phyloP scores from a whole-genome alignment of 768 basidiomycete species.

The Boletus barrowsii region DNA sequence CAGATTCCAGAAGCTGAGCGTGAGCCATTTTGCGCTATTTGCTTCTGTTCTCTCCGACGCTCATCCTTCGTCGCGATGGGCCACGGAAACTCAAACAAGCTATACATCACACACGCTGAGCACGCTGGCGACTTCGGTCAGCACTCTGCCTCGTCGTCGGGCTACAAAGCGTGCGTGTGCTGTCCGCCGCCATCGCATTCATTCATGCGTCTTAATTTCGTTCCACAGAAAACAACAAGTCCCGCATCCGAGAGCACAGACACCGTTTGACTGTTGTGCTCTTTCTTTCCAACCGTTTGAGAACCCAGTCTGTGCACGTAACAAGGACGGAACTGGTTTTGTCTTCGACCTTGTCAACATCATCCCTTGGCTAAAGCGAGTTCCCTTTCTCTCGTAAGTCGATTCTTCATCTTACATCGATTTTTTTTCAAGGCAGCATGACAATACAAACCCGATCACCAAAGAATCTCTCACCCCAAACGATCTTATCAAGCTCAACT shows the following conservation, averaged over 20 bases:
- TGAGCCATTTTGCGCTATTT: constrained; percentile 2
- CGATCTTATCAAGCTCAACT: constrained; percentile 77
- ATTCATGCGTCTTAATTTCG: constrained; percentile 6
- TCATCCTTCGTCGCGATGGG: constrained; percentile 48
- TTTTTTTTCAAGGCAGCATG: constrained; percentile 59
- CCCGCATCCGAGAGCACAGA: constrained; percentile 59
- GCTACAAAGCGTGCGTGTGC: constrained; percentile 59
- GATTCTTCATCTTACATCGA: constrained; percentile 8
- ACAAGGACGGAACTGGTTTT: constrained; percentile 71
- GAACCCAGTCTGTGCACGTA: constrained; percentile 85
- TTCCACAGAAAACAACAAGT: constrained; percentile 60
- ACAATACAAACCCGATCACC: constrained; percentile 77
- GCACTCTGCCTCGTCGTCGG: constrained; percentile 77
- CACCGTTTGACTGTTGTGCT: constrained; percentile 89
- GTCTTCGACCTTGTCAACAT: constrained; percentile 93
- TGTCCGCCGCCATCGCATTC: not conserved
- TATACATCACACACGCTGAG: constrained; percentile 88
- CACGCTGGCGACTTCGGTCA: constrained; percentile 78
- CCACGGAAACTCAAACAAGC: constrained; percentile 81
- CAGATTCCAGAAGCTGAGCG: too few species aligned
- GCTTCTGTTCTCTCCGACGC: constrained; percentile 2
- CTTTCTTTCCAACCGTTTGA: constrained; percentile 87
- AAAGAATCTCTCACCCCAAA: constrained; percentile 66
- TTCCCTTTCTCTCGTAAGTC: constrained; percentile 11
- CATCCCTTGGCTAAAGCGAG: constrained; percentile 90